phyloP scores from a whole-genome alignment of 495 filamentous ascomycete genomes.

The Penicillium nucicola region DNA sequence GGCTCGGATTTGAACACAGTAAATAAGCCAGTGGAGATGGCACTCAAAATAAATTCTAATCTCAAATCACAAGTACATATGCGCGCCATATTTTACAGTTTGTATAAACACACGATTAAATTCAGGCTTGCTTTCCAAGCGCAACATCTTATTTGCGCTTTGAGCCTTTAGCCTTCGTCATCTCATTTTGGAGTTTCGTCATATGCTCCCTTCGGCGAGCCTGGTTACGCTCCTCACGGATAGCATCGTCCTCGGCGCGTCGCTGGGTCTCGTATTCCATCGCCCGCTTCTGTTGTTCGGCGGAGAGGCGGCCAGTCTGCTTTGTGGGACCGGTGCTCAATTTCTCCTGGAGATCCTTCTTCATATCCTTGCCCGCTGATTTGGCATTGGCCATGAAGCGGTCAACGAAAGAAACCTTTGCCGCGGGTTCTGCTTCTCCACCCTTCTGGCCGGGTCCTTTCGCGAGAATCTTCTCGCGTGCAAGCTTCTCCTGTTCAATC shows the following conservation, averaged over 20 bases:
- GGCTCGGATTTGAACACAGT: not conserved
- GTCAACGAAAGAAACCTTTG: constrained; percentile 10
- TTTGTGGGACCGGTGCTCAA: constrained; percentile 1
- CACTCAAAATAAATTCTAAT: constrained; percentile 8
- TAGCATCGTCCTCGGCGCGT: constrained; percentile 5
- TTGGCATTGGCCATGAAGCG: constrained; percentile 22
- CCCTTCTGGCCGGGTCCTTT: not conserved
- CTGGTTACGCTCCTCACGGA: constrained; percentile 21
- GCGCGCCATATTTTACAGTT: constrained; percentile 30
- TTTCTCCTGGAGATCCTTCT: not conserved
- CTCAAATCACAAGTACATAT: constrained; percentile 19
- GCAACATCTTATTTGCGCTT: constrained; percentile 9
- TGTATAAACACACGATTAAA: constrained; percentile 18
- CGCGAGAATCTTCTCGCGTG: not conserved
- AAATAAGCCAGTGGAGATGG: constrained; percentile 2
- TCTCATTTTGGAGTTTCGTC: constrained; percentile 9
- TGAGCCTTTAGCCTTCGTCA: constrained; percentile 15
- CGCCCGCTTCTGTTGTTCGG: constrained; percentile 11
- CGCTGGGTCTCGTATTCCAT: constrained; percentile 18
- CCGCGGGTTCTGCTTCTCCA: constrained; percentile 3
- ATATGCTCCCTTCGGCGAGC: constrained; percentile 16
- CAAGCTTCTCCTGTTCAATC: constrained; percentile 6
- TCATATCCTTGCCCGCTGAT: constrained; percentile 4
- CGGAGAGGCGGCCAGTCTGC: constrained; percentile 16
- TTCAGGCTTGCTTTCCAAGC: not conserved